These are phyloP conservation scores for Brasenia schreberi DNA, from an alignment of 164 flowering plant species.

Conservation along the genomic window DNA sequence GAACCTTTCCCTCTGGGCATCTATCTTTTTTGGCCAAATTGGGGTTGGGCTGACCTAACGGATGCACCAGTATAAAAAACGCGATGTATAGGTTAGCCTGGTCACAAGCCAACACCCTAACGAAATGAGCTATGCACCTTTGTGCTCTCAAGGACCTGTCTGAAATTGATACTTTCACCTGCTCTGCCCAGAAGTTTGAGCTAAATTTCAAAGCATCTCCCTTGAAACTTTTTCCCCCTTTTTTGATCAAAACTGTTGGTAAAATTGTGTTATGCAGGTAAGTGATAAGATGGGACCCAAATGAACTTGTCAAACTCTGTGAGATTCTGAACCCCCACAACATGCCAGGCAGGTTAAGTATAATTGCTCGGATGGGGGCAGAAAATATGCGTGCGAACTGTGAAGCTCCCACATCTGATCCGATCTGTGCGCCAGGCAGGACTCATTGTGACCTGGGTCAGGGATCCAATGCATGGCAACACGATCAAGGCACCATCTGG, in stretches of 20 bases:
- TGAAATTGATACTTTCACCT: too few relatives aligned
- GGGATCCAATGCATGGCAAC: conserved; percentile 54
- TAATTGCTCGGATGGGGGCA: conserved; percentile 44
- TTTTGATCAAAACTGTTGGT: background rate
- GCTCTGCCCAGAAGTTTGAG: background rate
- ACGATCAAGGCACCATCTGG: conserved; percentile 54
- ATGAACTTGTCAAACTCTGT: conserved; percentile 35
- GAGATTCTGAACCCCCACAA: conserved; percentile 40
- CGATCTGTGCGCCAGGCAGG: conserved; percentile 42
- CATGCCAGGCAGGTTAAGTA: conserved; percentile 38
- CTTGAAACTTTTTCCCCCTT: background rate
- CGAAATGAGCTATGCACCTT: too few relatives aligned
- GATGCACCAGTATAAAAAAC: too few relatives aligned
- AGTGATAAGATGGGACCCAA: conserved; percentile 50
- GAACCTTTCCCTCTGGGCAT: background rate
- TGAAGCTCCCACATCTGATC: conserved; percentile 40
- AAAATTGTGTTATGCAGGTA: conserved; percentile 14
- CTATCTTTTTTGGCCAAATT: background rate
- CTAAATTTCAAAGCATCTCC: background rate
- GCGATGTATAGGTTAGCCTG: too few relatives aligned
- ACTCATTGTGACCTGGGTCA: conserved; percentile 46
- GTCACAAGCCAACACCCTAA: too few relatives aligned
- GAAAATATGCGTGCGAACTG: conserved; percentile 43
- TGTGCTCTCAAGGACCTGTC: too few relatives aligned
- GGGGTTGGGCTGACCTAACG: too few relatives aligned